phyloP scores from a whole-genome alignment of 257 asterid genomes.

The Solanum medicagineum region DNA sequence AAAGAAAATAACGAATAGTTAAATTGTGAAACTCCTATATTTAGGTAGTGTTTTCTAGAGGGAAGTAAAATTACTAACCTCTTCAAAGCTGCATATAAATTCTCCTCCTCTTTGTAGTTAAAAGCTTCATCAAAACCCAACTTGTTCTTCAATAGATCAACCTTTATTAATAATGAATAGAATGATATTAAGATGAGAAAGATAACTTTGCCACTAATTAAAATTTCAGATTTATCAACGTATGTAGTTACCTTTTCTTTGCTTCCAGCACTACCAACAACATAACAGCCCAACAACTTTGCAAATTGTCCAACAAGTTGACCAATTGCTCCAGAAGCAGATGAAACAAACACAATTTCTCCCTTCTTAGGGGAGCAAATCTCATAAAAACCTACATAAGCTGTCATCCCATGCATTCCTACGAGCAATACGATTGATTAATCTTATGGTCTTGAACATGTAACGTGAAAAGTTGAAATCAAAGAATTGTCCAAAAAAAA shows the following conservation, averaged over 20 bases:
- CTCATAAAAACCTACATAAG: constrained; percentile 12
- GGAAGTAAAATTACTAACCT: background rate
- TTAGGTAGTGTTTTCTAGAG: background rate
- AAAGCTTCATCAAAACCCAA: constrained; percentile 22
- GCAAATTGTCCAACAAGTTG: constrained; percentile 17
- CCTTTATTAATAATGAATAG: background rate
- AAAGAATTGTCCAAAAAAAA: no score
- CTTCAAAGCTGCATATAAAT: constrained; percentile 10
- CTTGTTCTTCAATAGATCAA: constrained; percentile 22
- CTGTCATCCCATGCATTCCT: constrained; percentile 12
- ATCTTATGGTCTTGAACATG: no score
- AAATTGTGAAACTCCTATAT: no score
- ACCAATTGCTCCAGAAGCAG: constrained; percentile 13
- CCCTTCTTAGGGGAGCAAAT: constrained; percentile 4
- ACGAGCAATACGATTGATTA: background rate
- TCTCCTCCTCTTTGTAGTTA: constrained; percentile 21
- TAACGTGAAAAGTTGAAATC: no score
- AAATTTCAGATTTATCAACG: no score
- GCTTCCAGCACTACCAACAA: constrained; percentile 13
- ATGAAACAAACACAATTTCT: background rate
- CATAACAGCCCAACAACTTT: constrained; percentile 7
- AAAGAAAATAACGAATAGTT: no score
- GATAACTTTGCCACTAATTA: background rate
- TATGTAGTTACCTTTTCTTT: constrained; percentile 5
- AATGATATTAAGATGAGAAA: background rate